phyloP scores from a whole-genome alignment of 1,284 basidiomycete genomes.

The Microbotryomycetes sp. region DNA sequence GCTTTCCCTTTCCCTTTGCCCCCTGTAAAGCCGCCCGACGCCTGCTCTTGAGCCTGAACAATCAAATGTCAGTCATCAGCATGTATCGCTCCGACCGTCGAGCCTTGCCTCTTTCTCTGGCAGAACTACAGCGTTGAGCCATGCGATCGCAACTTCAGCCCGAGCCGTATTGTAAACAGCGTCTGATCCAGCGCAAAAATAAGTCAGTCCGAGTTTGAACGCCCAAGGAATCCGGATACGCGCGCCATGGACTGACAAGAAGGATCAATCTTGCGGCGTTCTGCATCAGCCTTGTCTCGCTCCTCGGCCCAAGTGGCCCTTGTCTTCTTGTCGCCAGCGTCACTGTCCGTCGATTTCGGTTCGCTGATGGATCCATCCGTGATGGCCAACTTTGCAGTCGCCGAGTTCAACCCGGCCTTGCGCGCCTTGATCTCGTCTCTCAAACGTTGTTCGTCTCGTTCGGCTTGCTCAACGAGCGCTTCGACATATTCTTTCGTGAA shows the following conservation, averaged over 20 bases:
- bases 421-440: slow-evolving; percentile 50
- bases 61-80: too few species aligned
- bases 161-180: slow-evolving; percentile 65
- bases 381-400: neutral
- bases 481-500: slow-evolving; percentile 19
- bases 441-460: slow-evolving; percentile 44
- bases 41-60: neutral
- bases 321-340: slow-evolving; percentile 45
- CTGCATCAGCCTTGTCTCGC: slow-evolving; percentile 47
- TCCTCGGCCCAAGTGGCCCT: slow-evolving; percentile 51
- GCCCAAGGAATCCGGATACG: too few species aligned
- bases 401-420: slow-evolving; percentile 34
- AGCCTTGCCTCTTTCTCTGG: slow-evolving; percentile 52
- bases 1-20: slow-evolving; percentile 23
- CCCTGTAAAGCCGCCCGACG: neutral
- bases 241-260: slow-evolving; percentile 6
- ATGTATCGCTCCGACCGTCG: neutral
- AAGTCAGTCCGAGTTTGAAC: neutral
- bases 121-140: slow-evolving; percentile 67
- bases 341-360: neutral
- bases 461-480: slow-evolving; percentile 15
- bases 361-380: slow-evolving; percentile 2
- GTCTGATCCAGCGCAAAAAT: slow-evolving; percentile 39
- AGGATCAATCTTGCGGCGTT: slow-evolving; percentile 44
- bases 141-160: slow-evolving; percentile 70